These are phyloP conservation scores for Solanum virginianum DNA, from an alignment of 257 asterid species.

Conservation along the genomic window DNA sequence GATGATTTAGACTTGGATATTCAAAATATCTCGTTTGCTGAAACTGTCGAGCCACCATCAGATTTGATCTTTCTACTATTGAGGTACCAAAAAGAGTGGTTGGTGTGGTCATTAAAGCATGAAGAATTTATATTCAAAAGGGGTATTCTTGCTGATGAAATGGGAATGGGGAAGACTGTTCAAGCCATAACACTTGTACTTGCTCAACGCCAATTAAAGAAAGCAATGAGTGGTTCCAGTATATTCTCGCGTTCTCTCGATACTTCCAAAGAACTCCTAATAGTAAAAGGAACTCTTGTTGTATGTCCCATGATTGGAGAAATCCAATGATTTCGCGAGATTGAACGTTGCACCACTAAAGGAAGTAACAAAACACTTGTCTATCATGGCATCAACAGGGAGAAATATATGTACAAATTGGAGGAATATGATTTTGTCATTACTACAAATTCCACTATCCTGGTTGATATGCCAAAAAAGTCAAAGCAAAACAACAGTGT, in stretches of 20 bases:
- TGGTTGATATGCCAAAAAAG: constrained; percentile 66
- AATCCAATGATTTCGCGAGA: constrained; percentile 75
- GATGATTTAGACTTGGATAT: constrained; percentile 27
- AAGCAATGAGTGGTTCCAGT: constrained; percentile 9
- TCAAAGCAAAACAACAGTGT: constrained; percentile 50
- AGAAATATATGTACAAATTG: constrained; percentile 34
- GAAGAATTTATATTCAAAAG: constrained; percentile 48
- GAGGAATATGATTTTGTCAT: constrained; percentile 68
- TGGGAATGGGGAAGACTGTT: constrained; percentile 95
- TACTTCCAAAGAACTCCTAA: constrained; percentile 21
- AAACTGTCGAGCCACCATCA: too few relatives aligned
- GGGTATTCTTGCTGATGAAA: constrained; percentile 94
- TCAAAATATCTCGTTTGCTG: constrained; percentile 33
- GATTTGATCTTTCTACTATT: too few relatives aligned
- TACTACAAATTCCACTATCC: constrained; percentile 74
- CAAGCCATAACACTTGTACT: constrained; percentile 91
- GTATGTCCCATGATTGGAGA: constrained; percentile 78
- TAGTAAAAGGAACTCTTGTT: constrained; percentile 67
- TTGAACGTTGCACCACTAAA: constrained; percentile 57
- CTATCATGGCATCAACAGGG: constrained; percentile 73
- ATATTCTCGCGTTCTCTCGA: background rate
- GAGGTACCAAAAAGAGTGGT: too few relatives aligned
- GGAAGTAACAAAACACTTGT: constrained; percentile 65
- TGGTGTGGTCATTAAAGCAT: too few relatives aligned
- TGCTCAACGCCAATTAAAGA: constrained; percentile 37